Evolutionary conservation across 768 basidiomycete genomes (phyloP).

Genomic region (Pisolithus sp.): DNA sequence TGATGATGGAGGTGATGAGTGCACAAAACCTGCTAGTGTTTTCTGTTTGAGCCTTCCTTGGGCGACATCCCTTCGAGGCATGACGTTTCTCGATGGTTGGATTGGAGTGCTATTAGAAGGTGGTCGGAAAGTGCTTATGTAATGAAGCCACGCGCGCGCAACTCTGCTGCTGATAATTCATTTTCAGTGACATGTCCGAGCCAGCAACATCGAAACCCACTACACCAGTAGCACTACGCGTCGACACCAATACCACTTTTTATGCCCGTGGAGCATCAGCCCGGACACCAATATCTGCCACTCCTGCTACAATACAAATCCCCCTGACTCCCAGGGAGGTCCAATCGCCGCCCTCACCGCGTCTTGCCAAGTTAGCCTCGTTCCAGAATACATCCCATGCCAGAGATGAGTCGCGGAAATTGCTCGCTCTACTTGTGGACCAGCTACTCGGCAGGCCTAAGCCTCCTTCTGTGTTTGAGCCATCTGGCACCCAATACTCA

Average conservation of each 20-base stretch:
- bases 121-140: too few relatives aligned
- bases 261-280: constrained; percentile 1
- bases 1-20: constrained; percentile 24
- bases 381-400: constrained; percentile 33
- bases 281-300: constrained; percentile 13
- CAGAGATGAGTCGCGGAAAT: constrained; percentile 59
- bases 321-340: constrained; percentile 21
- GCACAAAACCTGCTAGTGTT: constrained; percentile 34
- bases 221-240: constrained; percentile 4
- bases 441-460: constrained; percentile 53
- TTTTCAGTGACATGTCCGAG: neutral
- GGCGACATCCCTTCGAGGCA: constrained; percentile 16
- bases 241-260: constrained; percentile 6
- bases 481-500: constrained; percentile 30
- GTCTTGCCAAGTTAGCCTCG: constrained; percentile 11
- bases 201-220: neutral
- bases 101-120: too few relatives aligned
- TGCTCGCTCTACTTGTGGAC: constrained; percentile 57
- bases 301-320: constrained; percentile 22
- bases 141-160: too few relatives aligned
- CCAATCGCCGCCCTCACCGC: constrained; percentile 19
- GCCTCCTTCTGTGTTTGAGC: constrained; percentile 48
- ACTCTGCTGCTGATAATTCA: too few relatives aligned
- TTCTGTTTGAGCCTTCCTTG: constrained; percentile 35
- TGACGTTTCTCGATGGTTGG: neutral